phyloP scores from a whole-genome alignment of 1,284 basidiomycete genomes.

The Earliella scabrosa region DNA sequence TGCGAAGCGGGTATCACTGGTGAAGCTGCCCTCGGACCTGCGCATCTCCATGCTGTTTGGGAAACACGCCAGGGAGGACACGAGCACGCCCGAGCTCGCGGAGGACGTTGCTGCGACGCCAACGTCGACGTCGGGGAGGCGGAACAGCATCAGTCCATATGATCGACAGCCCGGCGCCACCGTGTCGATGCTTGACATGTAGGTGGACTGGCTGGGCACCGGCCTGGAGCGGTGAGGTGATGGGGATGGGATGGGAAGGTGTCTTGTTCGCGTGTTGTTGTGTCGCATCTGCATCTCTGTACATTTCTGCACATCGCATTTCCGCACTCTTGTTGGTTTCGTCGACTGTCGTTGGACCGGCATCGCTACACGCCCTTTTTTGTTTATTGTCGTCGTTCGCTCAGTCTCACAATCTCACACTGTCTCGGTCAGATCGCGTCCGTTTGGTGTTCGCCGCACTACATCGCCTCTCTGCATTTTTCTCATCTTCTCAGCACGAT shows the following conservation, averaged over 20 bases:
- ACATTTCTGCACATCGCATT: constrained; percentile 4
- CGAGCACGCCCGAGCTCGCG: constrained; percentile 14
- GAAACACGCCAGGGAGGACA: constrained; percentile 25
- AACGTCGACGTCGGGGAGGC: constrained; percentile 19
- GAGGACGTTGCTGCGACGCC: constrained; percentile 24
- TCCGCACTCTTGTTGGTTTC: constrained; percentile 9
- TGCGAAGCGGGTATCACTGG: constrained; percentile 82
- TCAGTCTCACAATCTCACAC: background rate
- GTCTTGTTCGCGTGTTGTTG: background rate
- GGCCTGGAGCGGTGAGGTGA: constrained; percentile 1
- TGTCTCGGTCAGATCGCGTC: too few relatives aligned
- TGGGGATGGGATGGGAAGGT: background rate
- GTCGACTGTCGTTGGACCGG: constrained; percentile 10
- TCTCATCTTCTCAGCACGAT: too few relatives aligned
- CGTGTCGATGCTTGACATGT: constrained; percentile 27
- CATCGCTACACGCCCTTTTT: background rate
- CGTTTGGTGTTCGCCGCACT: too few relatives aligned
- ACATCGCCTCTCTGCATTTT: too few relatives aligned
- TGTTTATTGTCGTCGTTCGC: background rate
- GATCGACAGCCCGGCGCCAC: constrained; percentile 22
- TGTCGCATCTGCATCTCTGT: constrained; percentile 6
- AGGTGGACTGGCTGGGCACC: constrained; percentile 5
- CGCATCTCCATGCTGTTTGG: constrained; percentile 39
- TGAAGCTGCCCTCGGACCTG: constrained; percentile 68
- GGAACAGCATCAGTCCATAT: constrained; percentile 18